Evolutionary conservation across 768 basidiomycete genomes (phyloP).

Genomic region (Rhizopogon sp.): DNA sequence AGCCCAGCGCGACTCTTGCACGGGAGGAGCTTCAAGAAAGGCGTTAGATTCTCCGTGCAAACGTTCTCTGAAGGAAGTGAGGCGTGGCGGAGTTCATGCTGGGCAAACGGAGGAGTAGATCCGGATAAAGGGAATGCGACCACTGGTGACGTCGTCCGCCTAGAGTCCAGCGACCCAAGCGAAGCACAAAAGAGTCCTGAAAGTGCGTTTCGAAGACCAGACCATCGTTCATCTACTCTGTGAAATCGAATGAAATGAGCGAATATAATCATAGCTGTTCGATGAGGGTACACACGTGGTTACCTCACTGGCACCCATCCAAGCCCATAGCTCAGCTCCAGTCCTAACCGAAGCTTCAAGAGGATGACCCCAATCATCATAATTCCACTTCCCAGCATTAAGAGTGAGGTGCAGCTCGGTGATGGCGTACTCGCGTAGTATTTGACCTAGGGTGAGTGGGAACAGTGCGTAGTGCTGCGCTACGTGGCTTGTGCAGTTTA

Average conservation of each 20-base stretch:
- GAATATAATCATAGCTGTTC: neutral
- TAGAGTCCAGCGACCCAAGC: conserved; percentile 69
- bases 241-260: neutral
- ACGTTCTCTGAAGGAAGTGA: conserved; percentile 79
- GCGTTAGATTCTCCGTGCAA: conserved; percentile 97
- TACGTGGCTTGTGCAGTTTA: conserved; percentile 19
- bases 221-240: conserved; percentile 78
- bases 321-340: conserved; percentile 88
- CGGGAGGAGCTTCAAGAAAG: conserved; percentile 90
- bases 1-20: conserved; percentile 89
- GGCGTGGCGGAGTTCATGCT: conserved; percentile 67
- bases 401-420: conserved; percentile 86
- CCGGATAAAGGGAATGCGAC: conserved; percentile 62
- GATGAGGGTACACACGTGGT: conserved; percentile 35
- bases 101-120: conserved; percentile 39
- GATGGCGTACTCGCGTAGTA: conserved; percentile 79
- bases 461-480: conserved; percentile 87
- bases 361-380: conserved; percentile 79
- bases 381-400: conserved; percentile 91
- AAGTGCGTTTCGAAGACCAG: conserved; percentile 79
- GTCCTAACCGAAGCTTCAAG: conserved; percentile 71
- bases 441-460: conserved; percentile 82
- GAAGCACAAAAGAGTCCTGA: conserved; percentile 95
- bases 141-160: conserved; percentile 65
- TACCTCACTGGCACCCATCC: conserved; percentile 69